These are phyloP conservation scores for Dothistroma septosporum DNA, from an alignment of 2,329 filamentous ascomycete species.

Conservation along the genomic window DNA sequence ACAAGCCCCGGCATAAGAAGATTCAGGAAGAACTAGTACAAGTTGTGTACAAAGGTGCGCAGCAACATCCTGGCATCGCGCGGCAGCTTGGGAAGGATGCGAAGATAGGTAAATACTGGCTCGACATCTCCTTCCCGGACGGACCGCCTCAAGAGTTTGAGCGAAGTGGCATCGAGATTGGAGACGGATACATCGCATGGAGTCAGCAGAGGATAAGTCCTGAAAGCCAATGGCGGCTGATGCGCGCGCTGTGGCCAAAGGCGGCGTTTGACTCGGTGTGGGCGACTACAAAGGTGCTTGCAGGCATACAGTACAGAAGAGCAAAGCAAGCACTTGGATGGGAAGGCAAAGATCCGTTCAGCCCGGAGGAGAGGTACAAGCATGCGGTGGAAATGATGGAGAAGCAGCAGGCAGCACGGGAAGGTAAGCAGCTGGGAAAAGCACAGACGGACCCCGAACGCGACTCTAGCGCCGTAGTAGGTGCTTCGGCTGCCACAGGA, in stretches of 20 bases:
- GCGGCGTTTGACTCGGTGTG: conserved; percentile 36
- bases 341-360: conserved; percentile 32
- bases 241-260: conserved; percentile 37
- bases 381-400: conserved; percentile 30
- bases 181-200: conserved; percentile 40
- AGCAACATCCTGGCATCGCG: conserved; percentile 32
- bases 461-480: conserved; percentile 12
- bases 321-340: conserved; percentile 37
- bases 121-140: conserved; percentile 48
- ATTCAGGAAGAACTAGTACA: conserved; percentile 41
- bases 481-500: conserved; percentile 3
- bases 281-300: conserved; percentile 34
- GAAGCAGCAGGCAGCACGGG: conserved; percentile 26
- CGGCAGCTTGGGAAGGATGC: conserved; percentile 38
- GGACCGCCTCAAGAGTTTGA: conserved; percentile 48
- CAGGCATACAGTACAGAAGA: conserved; percentile 35
- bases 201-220: conserved; percentile 37
- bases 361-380: conserved; percentile 31
- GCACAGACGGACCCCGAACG: conserved; percentile 23
- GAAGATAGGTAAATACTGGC: conserved; percentile 43
- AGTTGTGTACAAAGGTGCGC: conserved; percentile 31
- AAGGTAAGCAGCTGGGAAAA: conserved; percentile 20
- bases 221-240: conserved; percentile 40
- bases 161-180: conserved; percentile 43
- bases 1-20: conserved; percentile 38